These are phyloP conservation scores for Colletotrichum eremochloae DNA, from an alignment of 2,329 filamentous ascomycete genomes.

Conservation along the genomic window DNA sequence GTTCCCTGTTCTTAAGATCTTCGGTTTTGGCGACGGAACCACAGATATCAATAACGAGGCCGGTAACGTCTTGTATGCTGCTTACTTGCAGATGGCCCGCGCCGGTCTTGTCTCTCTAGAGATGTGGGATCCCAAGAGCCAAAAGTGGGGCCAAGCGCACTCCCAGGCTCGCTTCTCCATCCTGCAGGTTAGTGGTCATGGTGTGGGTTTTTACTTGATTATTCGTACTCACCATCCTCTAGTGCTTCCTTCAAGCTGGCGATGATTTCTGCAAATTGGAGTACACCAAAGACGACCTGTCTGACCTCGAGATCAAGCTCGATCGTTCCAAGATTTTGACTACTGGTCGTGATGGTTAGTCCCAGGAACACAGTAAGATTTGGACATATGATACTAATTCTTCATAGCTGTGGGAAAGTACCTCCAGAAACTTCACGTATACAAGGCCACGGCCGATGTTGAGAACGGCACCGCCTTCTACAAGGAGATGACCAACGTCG, in stretches of 20 bases:
- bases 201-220: not conserved
- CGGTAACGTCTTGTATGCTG: conserved; percentile 87
- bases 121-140: conserved; percentile 92
- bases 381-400: conserved; percentile 44
- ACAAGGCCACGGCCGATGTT: conserved; percentile 90
- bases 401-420: conserved; percentile 81
- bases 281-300: conserved; percentile 79
- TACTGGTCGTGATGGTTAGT: conserved; percentile 76
- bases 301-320: conserved; percentile 84
- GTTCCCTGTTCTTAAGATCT: conserved; percentile 89
- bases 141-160: conserved; percentile 94
- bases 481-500: conserved; percentile 84
- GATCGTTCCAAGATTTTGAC: conserved; percentile 90
- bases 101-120: conserved; percentile 91
- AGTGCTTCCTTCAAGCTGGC: conserved; percentile 87
- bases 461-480: conserved; percentile 84
- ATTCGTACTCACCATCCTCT: conserved; percentile 18
- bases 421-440: conserved; percentile 91
- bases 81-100: conserved; percentile 93
- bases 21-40: conserved; percentile 86
- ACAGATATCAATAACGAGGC: conserved; percentile 80
- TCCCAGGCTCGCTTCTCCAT: conserved; percentile 94
- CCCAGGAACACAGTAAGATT: not conserved
- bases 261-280: conserved; percentile 88
- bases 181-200: conserved; percentile 62